Evolutionary conservation across 2,329 filamentous ascomycete species (phyloP), one percentile per base, ranked within the genome.

Genomic region (Pyricularia sp.): DNA sequence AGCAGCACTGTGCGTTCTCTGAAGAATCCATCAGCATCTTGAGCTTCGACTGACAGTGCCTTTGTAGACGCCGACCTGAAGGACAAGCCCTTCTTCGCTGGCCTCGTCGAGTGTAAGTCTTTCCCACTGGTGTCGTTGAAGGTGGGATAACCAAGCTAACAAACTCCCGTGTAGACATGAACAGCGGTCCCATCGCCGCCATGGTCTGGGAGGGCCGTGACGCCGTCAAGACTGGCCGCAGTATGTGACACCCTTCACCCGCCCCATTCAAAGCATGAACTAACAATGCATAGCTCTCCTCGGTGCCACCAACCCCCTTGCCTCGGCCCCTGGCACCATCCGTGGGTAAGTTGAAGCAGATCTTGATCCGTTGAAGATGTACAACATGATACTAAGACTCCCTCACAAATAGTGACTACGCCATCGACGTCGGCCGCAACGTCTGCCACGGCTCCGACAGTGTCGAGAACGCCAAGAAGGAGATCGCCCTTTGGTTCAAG

Each of bases 181-280:
- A 89, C 82, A 94, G 90, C 82, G 95, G 95, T 81, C 95, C 95
- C 81, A 94, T 99, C 86, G 91, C 88, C 87, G 95, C 95, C 86
- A 99, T 98, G 94, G 91, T 99, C 84, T 99, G 95, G 95, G 94
- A 99, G 85, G 95, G 95, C 80, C 92, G 92, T 88, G 94, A 99
- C 79, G 95, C 90, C 83, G 94, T 97, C 88, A 98, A 98, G 92
- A 97, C 94, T 76, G 95, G 95, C 83, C 94, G 95, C 80, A 81
- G 90, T 92, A 88, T 75, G 88, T 85, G 72, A 0, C 30, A 30
- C 26, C 59, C 50, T 28, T 64, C 17, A 9, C 17, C 67, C 42
- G 4, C 20, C 36, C 33, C 25, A 30, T 7, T 36, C n/a, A 12
- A 58, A 68, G 26, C 23, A 23, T 69, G 66, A 73, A 71, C 72